A percentile compares a stretch with the other conserved stretches of the same genome.
Evolutionary conservation across 345 rosid genomes (phyloP).

Genomic region (Acer negundo): DNA sequence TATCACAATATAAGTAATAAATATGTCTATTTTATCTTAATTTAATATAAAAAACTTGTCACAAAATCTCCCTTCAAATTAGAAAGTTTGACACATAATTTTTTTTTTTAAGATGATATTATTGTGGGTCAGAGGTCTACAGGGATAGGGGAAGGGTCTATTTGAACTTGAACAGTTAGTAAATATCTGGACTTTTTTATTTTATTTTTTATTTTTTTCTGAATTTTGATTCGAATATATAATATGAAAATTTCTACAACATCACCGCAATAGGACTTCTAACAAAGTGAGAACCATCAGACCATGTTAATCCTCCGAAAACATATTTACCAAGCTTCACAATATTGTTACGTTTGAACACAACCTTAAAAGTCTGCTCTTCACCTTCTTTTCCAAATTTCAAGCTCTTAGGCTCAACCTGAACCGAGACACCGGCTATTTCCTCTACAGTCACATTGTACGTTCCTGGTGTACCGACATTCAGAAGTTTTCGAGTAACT

Average conservation of each 20-base stretch:
- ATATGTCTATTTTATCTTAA: too few species aligned
- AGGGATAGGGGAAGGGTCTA: not conserved
- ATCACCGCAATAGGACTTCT: slow-evolving; percentile 43
- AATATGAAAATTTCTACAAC: not conserved
- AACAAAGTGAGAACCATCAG: slow-evolving; percentile 48
- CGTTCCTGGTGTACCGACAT: slow-evolving; percentile 47
- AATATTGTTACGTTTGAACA: too few species aligned
- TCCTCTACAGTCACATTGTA: slow-evolving; percentile 29
- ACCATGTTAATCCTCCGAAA: slow-evolving; percentile 52
- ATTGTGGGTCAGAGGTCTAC: not conserved
- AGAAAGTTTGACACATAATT: too few species aligned
- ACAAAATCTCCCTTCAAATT: too few species aligned
- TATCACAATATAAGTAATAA: too few species aligned
- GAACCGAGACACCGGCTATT: slow-evolving; percentile 32
- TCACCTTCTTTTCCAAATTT: slow-evolving; percentile 36
- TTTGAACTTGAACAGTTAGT: not conserved
- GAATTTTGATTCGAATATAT: not conserved
- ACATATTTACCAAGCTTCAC: slow-evolving; percentile 9
- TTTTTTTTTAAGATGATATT: too few species aligned
- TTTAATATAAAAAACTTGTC: too few species aligned
- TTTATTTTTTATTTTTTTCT: too few species aligned
- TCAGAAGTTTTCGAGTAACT: slow-evolving; percentile 38
- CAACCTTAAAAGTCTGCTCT: slow-evolving; percentile 43
- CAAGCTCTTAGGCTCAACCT: slow-evolving; percentile 36
- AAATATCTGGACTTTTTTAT: too few species aligned